phyloP scores from a whole-genome alignment of 768 basidiomycete species.

The Sarcodon aspratus region DNA sequence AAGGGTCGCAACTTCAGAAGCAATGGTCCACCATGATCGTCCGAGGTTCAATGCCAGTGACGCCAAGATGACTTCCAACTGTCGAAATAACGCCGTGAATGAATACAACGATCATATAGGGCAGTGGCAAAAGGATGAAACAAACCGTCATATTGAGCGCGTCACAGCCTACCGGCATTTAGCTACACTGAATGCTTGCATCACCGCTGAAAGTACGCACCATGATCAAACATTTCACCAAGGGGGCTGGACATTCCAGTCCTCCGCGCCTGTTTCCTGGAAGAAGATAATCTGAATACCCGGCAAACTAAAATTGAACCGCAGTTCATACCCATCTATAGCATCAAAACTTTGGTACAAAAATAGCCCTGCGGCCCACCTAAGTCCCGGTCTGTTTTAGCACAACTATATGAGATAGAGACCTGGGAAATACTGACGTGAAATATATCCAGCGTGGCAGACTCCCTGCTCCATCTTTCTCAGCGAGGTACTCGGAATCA shows the following conservation, averaged over 20 bases:
- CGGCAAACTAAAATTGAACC: neutral
- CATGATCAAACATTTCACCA: conserved; percentile 98
- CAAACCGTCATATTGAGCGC: conserved; percentile 88
- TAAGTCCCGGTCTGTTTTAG: conserved; percentile 15
- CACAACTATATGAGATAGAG: neutral
- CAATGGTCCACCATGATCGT: conserved; percentile 95
- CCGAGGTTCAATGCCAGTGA: conserved; percentile 83
- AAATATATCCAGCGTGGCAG: conserved; percentile 87
- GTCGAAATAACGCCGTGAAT: neutral
- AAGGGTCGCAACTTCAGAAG: conserved; percentile 61
- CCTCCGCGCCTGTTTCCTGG: conserved; percentile 86
- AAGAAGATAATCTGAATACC: neutral
- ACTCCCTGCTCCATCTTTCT: conserved; percentile 47
- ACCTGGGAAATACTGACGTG: conserved; percentile 42
- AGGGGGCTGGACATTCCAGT: conserved; percentile 97
- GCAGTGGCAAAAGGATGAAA: conserved; percentile 7
- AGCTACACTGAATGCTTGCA: neutral
- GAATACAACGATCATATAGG: neutral
- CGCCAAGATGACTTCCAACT: conserved; percentile 83
- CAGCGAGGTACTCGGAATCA: conserved; percentile 66
- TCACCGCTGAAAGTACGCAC: conserved; percentile 25
- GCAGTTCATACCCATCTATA: conserved; percentile 63
- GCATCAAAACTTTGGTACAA: conserved; percentile 85
- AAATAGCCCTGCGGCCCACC: conserved; percentile 85
- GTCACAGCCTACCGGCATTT: conserved; percentile 53